Base-by-base conservation (phyloP, 2,329 filamentous ascomycete species). In the Aspergillus persii region DNA sequence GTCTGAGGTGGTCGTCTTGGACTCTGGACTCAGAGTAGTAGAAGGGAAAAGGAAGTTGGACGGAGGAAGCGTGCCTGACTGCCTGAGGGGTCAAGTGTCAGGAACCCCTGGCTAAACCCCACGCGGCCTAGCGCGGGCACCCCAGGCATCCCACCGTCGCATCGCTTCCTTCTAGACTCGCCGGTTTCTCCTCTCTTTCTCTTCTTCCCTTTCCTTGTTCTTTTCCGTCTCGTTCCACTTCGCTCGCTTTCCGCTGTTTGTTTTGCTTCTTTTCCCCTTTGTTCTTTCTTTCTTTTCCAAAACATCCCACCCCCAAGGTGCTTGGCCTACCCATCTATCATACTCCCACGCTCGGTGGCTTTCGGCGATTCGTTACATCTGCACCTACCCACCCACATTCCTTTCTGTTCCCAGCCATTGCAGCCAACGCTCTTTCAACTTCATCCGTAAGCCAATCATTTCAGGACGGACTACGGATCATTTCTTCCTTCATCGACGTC, bases 121-220 rank as follows among this genome's bases (percentile, higher is more conserved):
- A 27, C 44, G 9, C 12, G 26, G 44, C 26, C 11, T 47, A 47
- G 44, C 44, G 44, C 15, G 12, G 5, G 12, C 36, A 41, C 36
- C 36, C 36, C 36, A 41, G 36, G 44, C 44, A 11, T 47, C 44
- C 44, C 48, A 39, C 46, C 50, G 15, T 52, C 8, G 30, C 27
- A 30, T 63, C 54, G 44, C 33, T 53, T 61, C 57, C 53, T 60
- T 44, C 56, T 60, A 31, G 49, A 46, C 50, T 58, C 57, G 52
- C 33, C 31, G 8, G 11, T 53, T 57, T 56, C 52, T 54, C 55
- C 30, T 58, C 47, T n/a, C 51, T 30, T 53, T 33, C 50, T 31
- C 46, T 56, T 46, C 52, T 48, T 48, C 48, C 39, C 27, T 48
- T 48, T 48, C n/a, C 26, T 29, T 50, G 49, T 50, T 29, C 30